A percentile compares a stretch with the other conserved stretches of the same genome.
phyloP scores from a whole-genome alignment of 805 yeast species.

The Babjeviella inositovora region DNA sequence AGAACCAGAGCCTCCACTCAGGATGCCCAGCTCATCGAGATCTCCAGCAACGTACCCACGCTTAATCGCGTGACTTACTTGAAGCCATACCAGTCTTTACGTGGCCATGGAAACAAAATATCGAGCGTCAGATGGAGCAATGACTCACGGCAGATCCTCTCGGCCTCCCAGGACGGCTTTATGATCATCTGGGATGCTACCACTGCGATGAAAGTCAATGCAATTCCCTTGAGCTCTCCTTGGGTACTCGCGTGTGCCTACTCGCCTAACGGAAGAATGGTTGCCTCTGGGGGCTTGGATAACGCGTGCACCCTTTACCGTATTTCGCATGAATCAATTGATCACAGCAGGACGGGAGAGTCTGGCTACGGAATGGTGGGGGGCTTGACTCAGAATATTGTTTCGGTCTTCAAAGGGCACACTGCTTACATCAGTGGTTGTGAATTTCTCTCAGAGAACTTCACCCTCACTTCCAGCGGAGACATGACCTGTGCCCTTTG shows the following conservation, averaged over 20 bases:
- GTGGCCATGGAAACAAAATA: constrained; percentile 64
- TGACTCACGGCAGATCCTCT: constrained; percentile 41
- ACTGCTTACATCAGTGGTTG: constrained; percentile 68
- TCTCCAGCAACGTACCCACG: no score
- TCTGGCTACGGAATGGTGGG: constrained; percentile 4
- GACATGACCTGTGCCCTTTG: constrained; percentile 69
- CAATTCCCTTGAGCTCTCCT: constrained; percentile 56
- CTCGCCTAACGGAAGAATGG: constrained; percentile 46
- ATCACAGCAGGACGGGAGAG: constrained; percentile 2
- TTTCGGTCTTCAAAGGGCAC: constrained; percentile 60
- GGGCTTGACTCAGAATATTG: constrained; percentile 10
- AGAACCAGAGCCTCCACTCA: no score
- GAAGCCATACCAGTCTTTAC: no score
- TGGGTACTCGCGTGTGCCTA: constrained; percentile 71
- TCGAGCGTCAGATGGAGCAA: constrained; percentile 53
- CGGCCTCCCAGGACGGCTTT: constrained; percentile 81
- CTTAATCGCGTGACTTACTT: no score
- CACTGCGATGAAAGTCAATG: constrained; percentile 54
- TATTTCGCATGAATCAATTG: constrained; percentile 5
- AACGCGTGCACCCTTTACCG: constrained; percentile 63
- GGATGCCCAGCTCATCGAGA: no score
- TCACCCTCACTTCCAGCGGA: constrained; percentile 59
- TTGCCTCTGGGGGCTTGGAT: constrained; percentile 75
- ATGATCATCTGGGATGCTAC: constrained; percentile 71
- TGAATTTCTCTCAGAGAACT: constrained; percentile 42